A percentile compares a stretch with the other conserved stretches of the same genome.
Evolutionary conservation across 2,329 filamentous ascomycete genomes (phyloP).

Genomic region (Fusarium brachygibbosum): DNA sequence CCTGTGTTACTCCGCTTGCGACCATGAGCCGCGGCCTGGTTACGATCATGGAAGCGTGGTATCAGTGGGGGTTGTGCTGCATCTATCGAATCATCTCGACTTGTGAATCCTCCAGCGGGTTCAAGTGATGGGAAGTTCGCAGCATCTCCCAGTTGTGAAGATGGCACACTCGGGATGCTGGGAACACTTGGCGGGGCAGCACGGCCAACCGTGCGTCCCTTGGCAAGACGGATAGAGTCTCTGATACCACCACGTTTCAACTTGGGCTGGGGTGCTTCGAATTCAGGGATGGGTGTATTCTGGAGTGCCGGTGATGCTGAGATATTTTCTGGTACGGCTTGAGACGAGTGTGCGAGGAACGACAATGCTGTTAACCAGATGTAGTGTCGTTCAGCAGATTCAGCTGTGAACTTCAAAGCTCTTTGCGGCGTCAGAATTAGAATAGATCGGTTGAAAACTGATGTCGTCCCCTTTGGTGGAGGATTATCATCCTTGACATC

Average conservation of each 20-base stretch:
- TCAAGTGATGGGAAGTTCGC: slow-evolving; percentile 57
- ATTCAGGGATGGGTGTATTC: slow-evolving; percentile 62
- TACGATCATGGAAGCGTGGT: slow-evolving; percentile 75
- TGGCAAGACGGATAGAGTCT: slow-evolving; percentile 91
- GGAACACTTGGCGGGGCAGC: slow-evolving; percentile 68
- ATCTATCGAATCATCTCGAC: slow-evolving; percentile 66
- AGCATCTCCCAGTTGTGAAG: slow-evolving; percentile 55
- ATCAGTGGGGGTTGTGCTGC: slow-evolving; percentile 80
- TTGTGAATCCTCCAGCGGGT: slow-evolving; percentile 55
- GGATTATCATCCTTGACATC: slow-evolving; percentile 97
- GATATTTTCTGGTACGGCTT: slow-evolving; percentile 81
- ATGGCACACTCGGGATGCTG: slow-evolving; percentile 55
- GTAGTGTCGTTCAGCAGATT: slow-evolving; percentile 87
- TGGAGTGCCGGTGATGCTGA: slow-evolving; percentile 63
- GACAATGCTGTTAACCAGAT: slow-evolving; percentile 95
- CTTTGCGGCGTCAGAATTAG: slow-evolving; percentile 93
- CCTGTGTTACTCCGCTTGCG: slow-evolving; percentile 93
- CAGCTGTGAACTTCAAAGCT: slow-evolving; percentile 94
- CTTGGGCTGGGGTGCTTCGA: slow-evolving; percentile 63
- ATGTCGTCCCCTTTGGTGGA: slow-evolving; percentile 75
- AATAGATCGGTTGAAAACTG: slow-evolving; percentile 91
- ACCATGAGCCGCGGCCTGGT: slow-evolving; percentile 69
- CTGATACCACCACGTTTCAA: slow-evolving; percentile 73
- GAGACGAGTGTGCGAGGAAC: slow-evolving; percentile 91
- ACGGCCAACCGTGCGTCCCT: slow-evolving; percentile 68